Evolutionary conservation across 257 asterid genomes (phyloP).

Genomic region (Salvia miltiorrhiza): DNA sequence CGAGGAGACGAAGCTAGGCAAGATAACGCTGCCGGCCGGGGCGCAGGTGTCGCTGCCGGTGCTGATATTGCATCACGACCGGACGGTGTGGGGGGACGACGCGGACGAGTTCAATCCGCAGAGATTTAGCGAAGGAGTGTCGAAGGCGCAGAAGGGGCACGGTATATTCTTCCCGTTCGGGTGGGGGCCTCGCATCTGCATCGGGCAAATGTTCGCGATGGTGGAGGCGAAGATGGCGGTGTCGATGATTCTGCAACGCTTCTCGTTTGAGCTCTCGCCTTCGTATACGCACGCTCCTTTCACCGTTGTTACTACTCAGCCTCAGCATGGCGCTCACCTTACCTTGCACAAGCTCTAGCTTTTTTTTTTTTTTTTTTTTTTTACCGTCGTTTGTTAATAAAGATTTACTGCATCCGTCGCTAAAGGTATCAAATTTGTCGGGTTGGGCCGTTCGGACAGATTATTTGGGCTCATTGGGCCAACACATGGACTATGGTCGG

Average conservation of each 20-base stretch:
- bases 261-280: slow-evolving; percentile 41
- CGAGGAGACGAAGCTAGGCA: slow-evolving; percentile 34
- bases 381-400: too few relatives aligned
- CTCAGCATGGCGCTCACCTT: slow-evolving; percentile 43
- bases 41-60: slow-evolving; percentile 11
- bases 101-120: slow-evolving; percentile 41
- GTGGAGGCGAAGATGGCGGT: slow-evolving; percentile 35
- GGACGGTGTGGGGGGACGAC: slow-evolving; percentile 42
- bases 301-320: slow-evolving; percentile 12
- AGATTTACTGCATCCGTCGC: too few relatives aligned
- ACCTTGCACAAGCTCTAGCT: slow-evolving; percentile 14
- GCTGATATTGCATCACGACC: slow-evolving; percentile 20
- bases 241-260: slow-evolving; percentile 36
- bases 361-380: neutral
- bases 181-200: slow-evolving; percentile 32
- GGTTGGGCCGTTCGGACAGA: too few relatives aligned
- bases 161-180: slow-evolving; percentile 42
- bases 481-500: too few relatives aligned
- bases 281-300: slow-evolving; percentile 38
- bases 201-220: slow-evolving; percentile 41
- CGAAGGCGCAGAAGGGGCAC: slow-evolving; percentile 32
- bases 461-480: too few relatives aligned
- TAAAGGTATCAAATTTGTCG: too few relatives aligned
- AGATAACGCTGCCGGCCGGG: slow-evolving; percentile 33
- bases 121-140: slow-evolving; percentile 41